These are phyloP conservation scores for Papiliotrema flavescens DNA, from an alignment of 1,284 basidiomycete species.

Conservation along the genomic window DNA sequence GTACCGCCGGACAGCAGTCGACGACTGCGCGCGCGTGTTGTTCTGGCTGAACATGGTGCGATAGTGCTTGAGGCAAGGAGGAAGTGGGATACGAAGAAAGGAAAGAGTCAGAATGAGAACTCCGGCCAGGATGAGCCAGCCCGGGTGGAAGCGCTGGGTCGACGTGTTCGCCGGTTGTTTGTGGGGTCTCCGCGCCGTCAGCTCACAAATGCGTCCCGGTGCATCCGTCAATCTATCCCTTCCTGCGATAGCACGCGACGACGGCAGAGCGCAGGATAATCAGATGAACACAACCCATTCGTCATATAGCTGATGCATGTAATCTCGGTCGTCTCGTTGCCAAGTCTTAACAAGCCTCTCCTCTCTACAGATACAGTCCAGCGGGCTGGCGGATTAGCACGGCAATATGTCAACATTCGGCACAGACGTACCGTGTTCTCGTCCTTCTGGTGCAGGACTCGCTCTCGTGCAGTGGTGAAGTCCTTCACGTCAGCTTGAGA, in stretches of 20 bases:
- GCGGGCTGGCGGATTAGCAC: conserved; percentile 22
- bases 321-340: too few relatives aligned
- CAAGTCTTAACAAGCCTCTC: background rate
- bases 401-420: background rate
- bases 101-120: too few relatives aligned
- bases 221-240: too few relatives aligned
- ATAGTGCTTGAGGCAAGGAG: too few relatives aligned
- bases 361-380: conserved; percentile 40
- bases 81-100: background rate
- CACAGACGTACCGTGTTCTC: conserved; percentile 63
- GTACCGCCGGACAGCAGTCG: conserved; percentile 43
- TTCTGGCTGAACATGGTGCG: conserved; percentile 36
- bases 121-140: too few relatives aligned
- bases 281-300: background rate
- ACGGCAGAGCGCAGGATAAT: too few relatives aligned
- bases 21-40: conserved; percentile 40
- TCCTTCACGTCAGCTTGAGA: conserved; percentile 50
- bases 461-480: conserved; percentile 81
- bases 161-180: too few relatives aligned
- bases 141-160: too few relatives aligned
- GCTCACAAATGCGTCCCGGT: too few relatives aligned
- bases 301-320: background rate
- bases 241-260: too few relatives aligned
- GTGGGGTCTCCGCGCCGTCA: too few relatives aligned
- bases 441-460: conserved; percentile 89